phyloP scores from a whole-genome alignment of 2,329 filamentous ascomycete genomes.

The Diaporthe velutina region DNA sequence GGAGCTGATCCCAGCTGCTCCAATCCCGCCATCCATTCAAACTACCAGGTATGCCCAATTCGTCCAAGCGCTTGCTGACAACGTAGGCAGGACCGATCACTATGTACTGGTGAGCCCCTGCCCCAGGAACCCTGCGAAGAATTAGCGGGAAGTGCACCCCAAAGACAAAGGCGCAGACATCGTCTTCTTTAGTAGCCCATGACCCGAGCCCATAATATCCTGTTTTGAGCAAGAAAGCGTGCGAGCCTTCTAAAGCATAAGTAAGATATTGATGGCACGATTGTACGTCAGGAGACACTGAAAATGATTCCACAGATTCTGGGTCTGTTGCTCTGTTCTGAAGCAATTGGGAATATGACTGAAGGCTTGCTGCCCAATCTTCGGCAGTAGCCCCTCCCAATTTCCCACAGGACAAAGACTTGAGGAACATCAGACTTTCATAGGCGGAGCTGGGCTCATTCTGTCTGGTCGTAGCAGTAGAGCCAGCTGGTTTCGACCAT shows the following conservation, averaged over 20 bases:
- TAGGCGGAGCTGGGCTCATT: no score
- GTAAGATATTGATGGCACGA: neutral
- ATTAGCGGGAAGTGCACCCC: neutral
- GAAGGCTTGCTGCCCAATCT: neutral
- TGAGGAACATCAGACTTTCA: neutral
- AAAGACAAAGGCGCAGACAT: neutral
- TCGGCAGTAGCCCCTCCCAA: accelerated
- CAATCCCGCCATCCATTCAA: neutral
- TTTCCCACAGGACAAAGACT: neutral
- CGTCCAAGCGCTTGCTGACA: neutral
- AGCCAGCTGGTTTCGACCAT: neutral
- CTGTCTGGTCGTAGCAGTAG: neutral
- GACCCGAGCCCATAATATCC: neutral
- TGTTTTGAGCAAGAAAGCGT: neutral
- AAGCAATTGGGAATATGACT: neutral
- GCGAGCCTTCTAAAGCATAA: no score
- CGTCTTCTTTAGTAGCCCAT: neutral
- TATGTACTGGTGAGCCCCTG: neutral
- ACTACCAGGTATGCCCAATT: accelerated
- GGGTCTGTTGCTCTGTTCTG: neutral
- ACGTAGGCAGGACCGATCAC: neutral
- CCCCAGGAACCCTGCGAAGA: neutral
- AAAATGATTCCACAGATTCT: neutral
- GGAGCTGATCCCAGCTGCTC: neutral
- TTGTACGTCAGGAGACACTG: neutral